Evolutionary conservation across 495 filamentous ascomycete species (phyloP), one percentile per base, ranked within the genome.

Genomic region (Hyaloscypha finlandica): DNA sequence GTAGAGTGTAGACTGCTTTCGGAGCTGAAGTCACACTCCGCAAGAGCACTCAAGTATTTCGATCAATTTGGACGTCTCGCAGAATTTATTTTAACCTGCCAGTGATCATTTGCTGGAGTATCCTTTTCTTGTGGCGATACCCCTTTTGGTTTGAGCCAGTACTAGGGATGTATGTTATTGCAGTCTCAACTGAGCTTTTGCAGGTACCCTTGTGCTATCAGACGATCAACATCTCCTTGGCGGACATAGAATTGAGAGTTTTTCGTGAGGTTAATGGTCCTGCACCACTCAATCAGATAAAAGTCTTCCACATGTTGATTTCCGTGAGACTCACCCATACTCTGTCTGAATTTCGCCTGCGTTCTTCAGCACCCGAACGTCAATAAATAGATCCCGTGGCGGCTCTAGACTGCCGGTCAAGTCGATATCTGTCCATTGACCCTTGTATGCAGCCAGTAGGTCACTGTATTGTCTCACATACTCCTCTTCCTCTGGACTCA

Each of bases 291-390:
- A 63, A 69, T 68, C 57, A 71, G 61, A 30, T 20, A 30, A 39
- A 4, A 37, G 33, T 16, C n/a, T 9, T 19, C 6, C 25, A 31
- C 60, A 39, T 33, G 29, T 19, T 58, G 29, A 20, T 12, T 55
- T 42, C 30, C 20, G 16, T 5, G 9, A 51, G 31, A 66, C 71
- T 69, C 35, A 97, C 92, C 96, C 96, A 77, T 98, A 99, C 81
- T 99, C 96, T 12, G 96, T 99, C 80, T 99, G 95, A 68, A 99
- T 97, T 82, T 98, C 95, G 30, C 96, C 96, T 53, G 94, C 96
- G 81, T 99, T 95, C 75, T 95, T 97, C 68, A 99, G 77, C 61
- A 98, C 96, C 63, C 96, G 82, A 59, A 99, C 96, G 78, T 99
- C 96, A 75, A 99, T 96, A 75, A 99, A 99, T 60, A 99, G 79